A percentile compares a stretch with the other conserved stretches of the same genome.
phyloP scores from a whole-genome alignment of 768 basidiomycete genomes.

The Tulasnella sp. region DNA sequence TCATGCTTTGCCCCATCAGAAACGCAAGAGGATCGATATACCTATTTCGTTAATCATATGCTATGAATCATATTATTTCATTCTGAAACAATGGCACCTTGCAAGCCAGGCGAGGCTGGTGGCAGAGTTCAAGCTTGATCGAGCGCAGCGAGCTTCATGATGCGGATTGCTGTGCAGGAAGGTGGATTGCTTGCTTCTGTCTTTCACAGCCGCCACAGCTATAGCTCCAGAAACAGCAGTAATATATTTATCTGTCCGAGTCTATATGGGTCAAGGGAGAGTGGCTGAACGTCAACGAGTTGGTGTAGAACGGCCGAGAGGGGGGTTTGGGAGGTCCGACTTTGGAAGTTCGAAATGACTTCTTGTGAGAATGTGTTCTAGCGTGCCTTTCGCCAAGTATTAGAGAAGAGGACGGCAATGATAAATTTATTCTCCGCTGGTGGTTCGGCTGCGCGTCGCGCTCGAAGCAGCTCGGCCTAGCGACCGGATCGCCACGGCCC shows the following conservation, averaged over 20 bases:
- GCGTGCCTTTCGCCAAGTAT: background rate
- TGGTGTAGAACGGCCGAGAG: too few species aligned
- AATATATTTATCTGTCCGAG: background rate
- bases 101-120: background rate
- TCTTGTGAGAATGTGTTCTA: background rate
- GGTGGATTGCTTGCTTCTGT: background rate
- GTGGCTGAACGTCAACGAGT: background rate
- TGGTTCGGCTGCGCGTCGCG: background rate
- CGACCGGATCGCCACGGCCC: background rate
- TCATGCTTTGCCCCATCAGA: constrained; percentile 15
- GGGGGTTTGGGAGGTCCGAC: background rate
- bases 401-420: background rate
- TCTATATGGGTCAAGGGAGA: background rate
- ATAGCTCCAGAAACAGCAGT: background rate
- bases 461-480: background rate
- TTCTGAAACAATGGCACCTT: background rate
- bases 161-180: background rate
- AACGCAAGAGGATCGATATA: constrained; percentile 11
- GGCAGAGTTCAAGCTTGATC: background rate
- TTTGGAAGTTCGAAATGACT: background rate
- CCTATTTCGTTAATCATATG: constrained; percentile 7
- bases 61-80: background rate
- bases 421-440: background rate
- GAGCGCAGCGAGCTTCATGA: background rate
- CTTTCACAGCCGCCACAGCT: background rate